Evolutionary conservation across 2,329 filamentous ascomycete genomes (phyloP).

Genomic region (Colletotrichum sp.): DNA sequence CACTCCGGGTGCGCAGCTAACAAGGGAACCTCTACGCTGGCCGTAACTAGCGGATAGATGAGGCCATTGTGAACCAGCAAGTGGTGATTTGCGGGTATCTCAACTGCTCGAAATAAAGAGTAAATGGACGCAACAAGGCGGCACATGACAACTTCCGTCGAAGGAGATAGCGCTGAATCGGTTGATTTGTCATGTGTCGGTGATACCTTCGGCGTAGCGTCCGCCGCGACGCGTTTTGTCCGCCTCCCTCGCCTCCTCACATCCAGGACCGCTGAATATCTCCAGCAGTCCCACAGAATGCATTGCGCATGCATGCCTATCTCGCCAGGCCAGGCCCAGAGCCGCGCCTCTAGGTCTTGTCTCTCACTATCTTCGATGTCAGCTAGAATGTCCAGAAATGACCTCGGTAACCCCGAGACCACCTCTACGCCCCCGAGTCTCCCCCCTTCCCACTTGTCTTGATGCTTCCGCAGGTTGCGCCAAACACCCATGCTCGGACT

Average conservation of each 20-base stretch:
- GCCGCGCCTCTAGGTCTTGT: conserved; percentile 18
- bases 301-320: conserved; percentile 29
- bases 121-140: conserved; percentile 29
- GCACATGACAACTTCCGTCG: conserved; percentile 25
- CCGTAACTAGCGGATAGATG: conserved; percentile 29
- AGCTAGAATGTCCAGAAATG: conserved; percentile 29
- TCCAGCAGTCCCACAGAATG: conserved; percentile 33
- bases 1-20: conserved; percentile 19
- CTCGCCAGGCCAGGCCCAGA: conserved; percentile 29
- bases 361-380: conserved; percentile 12
- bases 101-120: conserved; percentile 22
- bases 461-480: conserved; percentile 5
- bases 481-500: conserved; percentile 19
- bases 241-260: conserved; percentile 14
- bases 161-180: background rate
- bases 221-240: background rate
- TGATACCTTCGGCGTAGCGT: background rate
- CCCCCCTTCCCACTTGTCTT: conserved; percentile 13
- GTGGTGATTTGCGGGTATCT: conserved; percentile 20
- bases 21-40: conserved; percentile 27
- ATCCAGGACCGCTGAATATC: conserved; percentile 27
- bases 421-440: conserved; percentile 29
- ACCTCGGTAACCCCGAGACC: conserved; percentile 29
- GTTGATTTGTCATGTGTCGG: background rate
- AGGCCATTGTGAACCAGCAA: conserved; percentile 29